Conservation (phyloP, 148 eudicot genomes). For the Chenopodium album region DNA sequence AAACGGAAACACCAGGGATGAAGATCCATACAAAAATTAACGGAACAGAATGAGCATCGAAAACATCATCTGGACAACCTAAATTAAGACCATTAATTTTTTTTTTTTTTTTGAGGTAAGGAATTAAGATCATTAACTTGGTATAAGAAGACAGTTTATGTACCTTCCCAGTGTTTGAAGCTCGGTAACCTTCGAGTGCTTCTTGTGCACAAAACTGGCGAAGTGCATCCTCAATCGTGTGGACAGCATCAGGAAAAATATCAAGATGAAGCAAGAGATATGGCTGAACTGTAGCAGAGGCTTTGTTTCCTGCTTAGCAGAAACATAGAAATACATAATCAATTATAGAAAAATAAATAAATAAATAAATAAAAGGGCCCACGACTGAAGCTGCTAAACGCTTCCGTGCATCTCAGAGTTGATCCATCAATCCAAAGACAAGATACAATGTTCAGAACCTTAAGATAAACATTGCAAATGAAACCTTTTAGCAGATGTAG, state of each 20-base stretch:
- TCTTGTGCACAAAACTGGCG: constrained; percentile 68
- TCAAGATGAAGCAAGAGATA: constrained; percentile 86
- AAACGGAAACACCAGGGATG: no score
- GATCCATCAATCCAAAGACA: neutral
- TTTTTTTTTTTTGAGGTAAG: no score
- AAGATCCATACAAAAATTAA: neutral
- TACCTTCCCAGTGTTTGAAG: constrained; percentile 75
- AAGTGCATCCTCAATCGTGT: constrained; percentile 79
- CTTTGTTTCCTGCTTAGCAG: constrained; percentile 62
- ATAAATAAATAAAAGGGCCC: no score
- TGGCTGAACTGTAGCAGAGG: constrained; percentile 85
- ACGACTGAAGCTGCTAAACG: neutral
- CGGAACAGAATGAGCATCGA: neutral
- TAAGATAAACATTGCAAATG: neutral
- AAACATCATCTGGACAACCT: neutral
- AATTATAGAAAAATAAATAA: neutral
- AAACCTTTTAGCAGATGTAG: neutral
- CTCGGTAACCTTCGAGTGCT: constrained; percentile 72
- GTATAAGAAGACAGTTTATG: constrained; percentile 1
- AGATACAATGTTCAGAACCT: neutral
- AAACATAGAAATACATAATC: neutral
- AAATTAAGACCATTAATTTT: neutral
- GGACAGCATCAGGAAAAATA: constrained; percentile 63
- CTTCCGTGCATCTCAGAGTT: neutral
- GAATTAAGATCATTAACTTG: neutral